Conservation (phyloP, 345 rosid species). For the Orychophragmus violaceus region DNA sequence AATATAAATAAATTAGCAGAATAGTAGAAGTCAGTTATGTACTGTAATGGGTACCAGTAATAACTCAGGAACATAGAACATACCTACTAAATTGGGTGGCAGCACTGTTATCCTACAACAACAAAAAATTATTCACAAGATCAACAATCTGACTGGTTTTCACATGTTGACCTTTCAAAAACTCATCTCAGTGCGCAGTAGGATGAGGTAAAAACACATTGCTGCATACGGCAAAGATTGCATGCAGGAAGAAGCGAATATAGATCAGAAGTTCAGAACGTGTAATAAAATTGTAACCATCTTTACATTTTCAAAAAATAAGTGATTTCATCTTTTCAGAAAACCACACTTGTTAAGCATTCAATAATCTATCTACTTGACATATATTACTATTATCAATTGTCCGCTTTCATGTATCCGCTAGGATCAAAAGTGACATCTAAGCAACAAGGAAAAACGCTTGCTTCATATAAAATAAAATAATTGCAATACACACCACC, state of each 20-base stretch:
- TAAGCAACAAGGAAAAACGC: slow-evolving; percentile 5
- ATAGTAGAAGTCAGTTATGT: background rate
- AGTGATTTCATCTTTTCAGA: background rate
- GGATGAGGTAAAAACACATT: background rate
- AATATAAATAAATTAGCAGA: slow-evolving; percentile 16
- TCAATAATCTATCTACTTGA: background rate
- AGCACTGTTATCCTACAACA: slow-evolving; percentile 72
- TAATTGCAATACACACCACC: background rate
- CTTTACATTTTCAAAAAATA: background rate
- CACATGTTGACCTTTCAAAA: background rate
- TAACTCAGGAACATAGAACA: slow-evolving; percentile 21
- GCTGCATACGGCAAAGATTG: background rate
- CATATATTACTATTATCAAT: background rate
- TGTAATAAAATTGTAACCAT: background rate
- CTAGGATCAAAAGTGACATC: background rate
- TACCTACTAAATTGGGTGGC: slow-evolving; percentile 70
- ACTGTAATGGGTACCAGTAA: slow-evolving; percentile 7
- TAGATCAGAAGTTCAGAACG: background rate
- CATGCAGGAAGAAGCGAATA: background rate
- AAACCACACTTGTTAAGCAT: background rate
- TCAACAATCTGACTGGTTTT: slow-evolving; percentile 5
- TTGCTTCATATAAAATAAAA: background rate
- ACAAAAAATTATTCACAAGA: slow-evolving; percentile 5
- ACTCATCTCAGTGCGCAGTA: background rate
- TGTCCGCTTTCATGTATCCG: background rate